phyloP scores from a whole-genome alignment of 2,329 filamentous ascomycete species.

The Nemania diffusa region DNA sequence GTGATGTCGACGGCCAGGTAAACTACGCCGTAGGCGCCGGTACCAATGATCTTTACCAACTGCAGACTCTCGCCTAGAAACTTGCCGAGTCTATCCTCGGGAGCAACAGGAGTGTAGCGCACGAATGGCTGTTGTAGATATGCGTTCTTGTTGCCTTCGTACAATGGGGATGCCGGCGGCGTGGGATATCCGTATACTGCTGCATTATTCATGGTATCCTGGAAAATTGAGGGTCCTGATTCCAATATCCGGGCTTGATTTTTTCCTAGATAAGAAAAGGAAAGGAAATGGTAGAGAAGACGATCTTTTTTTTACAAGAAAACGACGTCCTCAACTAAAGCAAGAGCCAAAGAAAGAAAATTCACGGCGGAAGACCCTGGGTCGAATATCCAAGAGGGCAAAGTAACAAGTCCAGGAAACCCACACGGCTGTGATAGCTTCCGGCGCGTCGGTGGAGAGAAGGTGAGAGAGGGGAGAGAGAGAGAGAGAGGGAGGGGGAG shows the following conservation, averaged over 20 bases:
- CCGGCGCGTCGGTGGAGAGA: slow-evolving; percentile 39
- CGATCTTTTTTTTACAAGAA: slow-evolving; percentile 43
- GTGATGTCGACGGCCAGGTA: slow-evolving; percentile 89
- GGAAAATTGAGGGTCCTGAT: slow-evolving; percentile 44
- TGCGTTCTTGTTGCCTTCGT: slow-evolving; percentile 61
- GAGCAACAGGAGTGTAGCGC: slow-evolving; percentile 68
- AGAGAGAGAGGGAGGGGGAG: slow-evolving; percentile 17
- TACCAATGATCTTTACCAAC: slow-evolving; percentile 85
- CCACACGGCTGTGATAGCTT: slow-evolving; percentile 27
- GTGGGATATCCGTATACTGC: slow-evolving; percentile 66
- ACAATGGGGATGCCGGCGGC: slow-evolving; percentile 66
- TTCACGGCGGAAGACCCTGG: slow-evolving; percentile 43
- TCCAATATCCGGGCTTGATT: slow-evolving; percentile 39
- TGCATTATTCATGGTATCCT: slow-evolving; percentile 68
- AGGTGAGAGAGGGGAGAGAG: slow-evolving; percentile 28
- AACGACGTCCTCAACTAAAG: slow-evolving; percentile 46
- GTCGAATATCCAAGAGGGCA: slow-evolving; percentile 62
- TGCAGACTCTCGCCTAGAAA: slow-evolving; percentile 85
- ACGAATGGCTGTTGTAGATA: slow-evolving; percentile 54
- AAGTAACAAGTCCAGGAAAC: slow-evolving; percentile 45
- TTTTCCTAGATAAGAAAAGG: slow-evolving; percentile 45
- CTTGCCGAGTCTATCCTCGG: slow-evolving; percentile 87
- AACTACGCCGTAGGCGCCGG: slow-evolving; percentile 96
- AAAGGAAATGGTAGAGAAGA: slow-evolving; percentile 46
- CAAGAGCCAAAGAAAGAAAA: slow-evolving; percentile 40